These are phyloP conservation scores for Paraconiothyrium brasiliense DNA, from an alignment of 2,329 filamentous ascomycete genomes.

Conservation along the genomic window DNA sequence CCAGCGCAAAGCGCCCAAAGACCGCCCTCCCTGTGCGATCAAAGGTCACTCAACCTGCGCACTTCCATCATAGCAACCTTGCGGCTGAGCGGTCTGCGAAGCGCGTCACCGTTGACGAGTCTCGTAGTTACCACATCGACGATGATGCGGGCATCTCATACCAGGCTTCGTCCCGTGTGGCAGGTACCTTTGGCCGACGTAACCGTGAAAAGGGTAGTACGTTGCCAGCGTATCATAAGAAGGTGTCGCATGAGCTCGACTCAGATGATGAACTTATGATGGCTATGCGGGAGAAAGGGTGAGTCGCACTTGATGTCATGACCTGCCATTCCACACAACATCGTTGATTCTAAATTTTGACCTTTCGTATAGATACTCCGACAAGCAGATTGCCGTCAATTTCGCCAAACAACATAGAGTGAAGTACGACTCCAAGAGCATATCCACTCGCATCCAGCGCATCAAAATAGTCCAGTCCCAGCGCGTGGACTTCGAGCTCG, in stretches of 20 bases:
- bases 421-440: constrained; percentile 57
- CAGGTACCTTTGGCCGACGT: constrained; percentile 36
- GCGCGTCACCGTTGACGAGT: constrained; percentile 23
- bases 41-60: constrained; percentile 26
- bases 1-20: not conserved
- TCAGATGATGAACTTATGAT: constrained; percentile 59
- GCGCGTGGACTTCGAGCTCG: constrained; percentile 56
- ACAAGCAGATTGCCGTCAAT: constrained; percentile 55
- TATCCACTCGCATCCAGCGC: constrained; percentile 58
- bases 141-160: constrained; percentile 26
- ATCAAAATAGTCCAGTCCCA: constrained; percentile 55
- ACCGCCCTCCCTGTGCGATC: constrained; percentile 5
- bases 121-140: constrained; percentile 34
- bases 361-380: constrained; percentile 39
- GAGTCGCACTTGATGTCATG: not conserved
- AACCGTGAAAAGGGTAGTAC: constrained; percentile 44
- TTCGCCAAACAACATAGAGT: constrained; percentile 54
- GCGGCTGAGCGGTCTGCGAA: constrained; percentile 22
- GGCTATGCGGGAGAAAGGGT: constrained; percentile 52
- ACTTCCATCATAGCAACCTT: constrained; percentile 16
- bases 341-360: not conserved
- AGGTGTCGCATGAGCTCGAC: constrained; percentile 54
- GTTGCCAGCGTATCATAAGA: constrained; percentile 53
- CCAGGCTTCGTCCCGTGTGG: constrained; percentile 23
- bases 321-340: not conserved